These are phyloP conservation scores for Hydnum rufescens DNA, from an alignment of 768 basidiomycete genomes.

Conservation along the genomic window DNA sequence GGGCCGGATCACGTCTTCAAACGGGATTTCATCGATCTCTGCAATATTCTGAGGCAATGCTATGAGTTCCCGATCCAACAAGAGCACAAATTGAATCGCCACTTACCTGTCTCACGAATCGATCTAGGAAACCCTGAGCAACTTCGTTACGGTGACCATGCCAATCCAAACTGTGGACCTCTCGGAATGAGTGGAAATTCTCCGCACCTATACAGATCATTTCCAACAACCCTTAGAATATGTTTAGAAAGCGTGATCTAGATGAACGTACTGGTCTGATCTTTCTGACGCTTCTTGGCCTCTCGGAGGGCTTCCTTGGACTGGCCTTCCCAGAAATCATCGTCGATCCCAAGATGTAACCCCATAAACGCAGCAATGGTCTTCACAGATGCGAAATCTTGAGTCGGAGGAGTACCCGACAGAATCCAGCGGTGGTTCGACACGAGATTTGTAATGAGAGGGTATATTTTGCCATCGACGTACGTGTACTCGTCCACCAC, in stretches of 20 bases:
- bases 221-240: not conserved
- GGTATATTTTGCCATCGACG: slow-evolving; percentile 56
- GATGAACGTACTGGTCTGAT: slow-evolving; percentile 52
- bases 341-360: slow-evolving; percentile 82
- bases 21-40: slow-evolving; percentile 91
- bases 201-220: slow-evolving; percentile 41
- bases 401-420: slow-evolving; percentile 89
- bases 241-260: not conserved
- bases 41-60: slow-evolving; percentile 53
- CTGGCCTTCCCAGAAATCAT: slow-evolving; percentile 54
- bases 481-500: slow-evolving; percentile 95
- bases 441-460: slow-evolving; percentile 55
- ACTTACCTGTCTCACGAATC: slow-evolving; percentile 62
- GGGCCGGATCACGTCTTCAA: slow-evolving; percentile 37
- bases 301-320: slow-evolving; percentile 26
- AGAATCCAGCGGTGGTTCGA: slow-evolving; percentile 81
- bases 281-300: slow-evolving; percentile 61
- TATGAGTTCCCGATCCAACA: not conserved
- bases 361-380: slow-evolving; percentile 77
- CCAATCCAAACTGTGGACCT: slow-evolving; percentile 83
- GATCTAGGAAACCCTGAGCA: slow-evolving; percentile 65
- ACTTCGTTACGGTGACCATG: slow-evolving; percentile 68
- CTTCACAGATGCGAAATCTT: slow-evolving; percentile 77
- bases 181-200: slow-evolving; percentile 90
- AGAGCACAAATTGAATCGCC: too few species aligned